Evolutionary conservation across 352 stramenopile genomes (phyloP).

Genomic region (Pythium folliculosum): DNA sequence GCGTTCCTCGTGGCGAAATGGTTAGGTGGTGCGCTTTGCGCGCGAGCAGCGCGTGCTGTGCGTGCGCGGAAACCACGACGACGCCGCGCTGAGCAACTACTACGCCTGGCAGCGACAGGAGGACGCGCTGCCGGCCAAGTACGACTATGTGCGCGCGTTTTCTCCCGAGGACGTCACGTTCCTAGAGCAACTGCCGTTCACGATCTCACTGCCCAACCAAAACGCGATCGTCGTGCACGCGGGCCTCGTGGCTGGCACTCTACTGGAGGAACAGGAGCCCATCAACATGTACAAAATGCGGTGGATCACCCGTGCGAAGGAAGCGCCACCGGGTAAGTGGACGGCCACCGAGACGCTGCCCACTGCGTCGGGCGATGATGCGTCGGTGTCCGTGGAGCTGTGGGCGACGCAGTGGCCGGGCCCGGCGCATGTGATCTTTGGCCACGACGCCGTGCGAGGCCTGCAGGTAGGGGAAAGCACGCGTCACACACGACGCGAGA

Average conservation of each 20-base stretch:
- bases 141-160: constrained; percentile 71
- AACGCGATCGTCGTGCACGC: constrained; percentile 72
- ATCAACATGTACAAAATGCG: constrained; percentile 94
- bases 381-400: constrained; percentile 37
- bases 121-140: constrained; percentile 34
- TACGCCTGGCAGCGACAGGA: constrained; percentile 43
- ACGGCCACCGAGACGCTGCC: constrained; percentile 35
- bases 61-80: constrained; percentile 83
- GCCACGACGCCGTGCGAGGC: constrained; percentile 85
- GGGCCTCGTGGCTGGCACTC: constrained; percentile 58
- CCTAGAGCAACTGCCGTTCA: constrained; percentile 79
- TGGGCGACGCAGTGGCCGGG: constrained; percentile 87
- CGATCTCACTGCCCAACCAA: constrained; percentile 61
- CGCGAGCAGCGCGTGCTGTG: constrained; percentile 51
- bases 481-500: too few relatives aligned
- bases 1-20: not conserved
- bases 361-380: constrained; percentile 20
- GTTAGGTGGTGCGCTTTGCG: constrained; percentile 73
- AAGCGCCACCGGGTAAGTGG: constrained; percentile 10
- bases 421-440: constrained; percentile 88
- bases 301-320: constrained; percentile 34
- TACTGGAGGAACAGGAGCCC: constrained; percentile 83
- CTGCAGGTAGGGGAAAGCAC: too few relatives aligned
- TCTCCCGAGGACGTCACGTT: constrained; percentile 59
- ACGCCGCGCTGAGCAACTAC: constrained; percentile 62